A percentile compares a stretch with the other conserved stretches of the same genome.
Conservation (phyloP, 768 basidiomycete species). For the Sarcodon aspratus region DNA sequence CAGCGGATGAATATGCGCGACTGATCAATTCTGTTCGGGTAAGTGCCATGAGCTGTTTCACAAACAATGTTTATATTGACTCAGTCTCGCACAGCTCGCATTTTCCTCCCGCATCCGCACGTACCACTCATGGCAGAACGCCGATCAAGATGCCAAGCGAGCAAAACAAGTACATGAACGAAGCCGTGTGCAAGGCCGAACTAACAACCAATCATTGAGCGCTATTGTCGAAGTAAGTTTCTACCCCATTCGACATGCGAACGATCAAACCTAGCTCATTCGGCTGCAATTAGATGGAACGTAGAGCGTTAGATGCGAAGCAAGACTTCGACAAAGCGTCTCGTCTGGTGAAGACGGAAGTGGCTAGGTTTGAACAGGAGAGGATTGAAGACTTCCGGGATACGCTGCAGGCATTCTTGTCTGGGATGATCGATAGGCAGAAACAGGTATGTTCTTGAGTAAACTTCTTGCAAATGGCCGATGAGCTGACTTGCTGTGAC, state of each 20-base stretch:
- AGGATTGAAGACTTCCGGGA: slow-evolving; percentile 89
- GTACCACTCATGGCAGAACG: slow-evolving; percentile 70
- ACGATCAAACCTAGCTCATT: neutral
- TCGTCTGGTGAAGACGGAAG: slow-evolving; percentile 80
- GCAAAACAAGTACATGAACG: slow-evolving; percentile 74
- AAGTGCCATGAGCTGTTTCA: slow-evolving; percentile 16
- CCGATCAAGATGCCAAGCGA: slow-evolving; percentile 65
- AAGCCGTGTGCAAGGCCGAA: slow-evolving; percentile 70
- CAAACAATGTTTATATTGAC: neutral
- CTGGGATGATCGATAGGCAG: slow-evolving; percentile 80
- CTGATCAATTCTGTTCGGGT: slow-evolving; percentile 82
- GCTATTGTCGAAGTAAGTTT: slow-evolving; percentile 68
- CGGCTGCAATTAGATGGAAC: slow-evolving; percentile 52
- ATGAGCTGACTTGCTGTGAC: neutral
- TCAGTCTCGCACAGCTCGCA: slow-evolving; percentile 43
- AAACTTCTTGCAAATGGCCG: neutral
- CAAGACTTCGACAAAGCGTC: slow-evolving; percentile 86
- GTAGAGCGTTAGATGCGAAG: slow-evolving; percentile 70
- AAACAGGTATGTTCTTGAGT: slow-evolving; percentile 24
- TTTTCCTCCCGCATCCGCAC: slow-evolving; percentile 81
- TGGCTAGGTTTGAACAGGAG: slow-evolving; percentile 86
- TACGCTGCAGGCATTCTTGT: slow-evolving; percentile 70
- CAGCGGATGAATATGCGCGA: slow-evolving; percentile 88
- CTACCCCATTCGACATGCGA: neutral
- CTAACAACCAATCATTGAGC: slow-evolving; percentile 55